Conservation (phyloP, 225 moss, liverwort and hornwort species). For the Pseudoscleropodium purum region DNA sequence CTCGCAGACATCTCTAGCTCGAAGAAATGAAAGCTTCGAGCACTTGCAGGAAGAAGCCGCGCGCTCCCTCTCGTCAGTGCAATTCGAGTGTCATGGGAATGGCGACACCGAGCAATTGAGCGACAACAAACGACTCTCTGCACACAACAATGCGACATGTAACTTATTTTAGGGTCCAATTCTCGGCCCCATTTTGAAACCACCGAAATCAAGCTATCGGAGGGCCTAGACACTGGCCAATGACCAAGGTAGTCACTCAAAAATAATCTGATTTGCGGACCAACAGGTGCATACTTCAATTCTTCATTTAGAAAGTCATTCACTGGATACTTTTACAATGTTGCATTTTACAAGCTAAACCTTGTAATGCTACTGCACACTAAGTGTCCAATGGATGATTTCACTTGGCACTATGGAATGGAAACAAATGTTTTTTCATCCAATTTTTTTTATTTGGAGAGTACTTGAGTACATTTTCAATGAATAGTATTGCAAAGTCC, state of each 20-base stretch:
- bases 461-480: no score
- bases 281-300: not conserved
- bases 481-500: no score
- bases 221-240: fast-evolving
- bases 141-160: not conserved
- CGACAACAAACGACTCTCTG: not conserved
- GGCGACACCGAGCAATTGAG: not conserved
- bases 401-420: no score
- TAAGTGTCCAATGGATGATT: no score
- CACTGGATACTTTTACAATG: fast-evolving
- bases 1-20: slow-evolving; percentile 9
- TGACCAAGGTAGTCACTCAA: not conserved
- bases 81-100: not conserved
- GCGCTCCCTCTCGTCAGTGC: not conserved
- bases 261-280: not conserved
- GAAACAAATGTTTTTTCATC: no score
- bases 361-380: no score
- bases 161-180: not conserved
- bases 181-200: not conserved
- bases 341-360: not conserved
- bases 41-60: not conserved
- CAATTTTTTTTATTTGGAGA: no score
- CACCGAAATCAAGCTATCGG: not conserved
- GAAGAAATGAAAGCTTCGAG: not conserved
- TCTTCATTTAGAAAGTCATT: not conserved